A percentile compares a stretch with the other conserved stretches of the same genome.
These are phyloP conservation scores for Botrytis fragariae DNA, from an alignment of 2,329 filamentous ascomycete genomes.

Conservation along the genomic window DNA sequence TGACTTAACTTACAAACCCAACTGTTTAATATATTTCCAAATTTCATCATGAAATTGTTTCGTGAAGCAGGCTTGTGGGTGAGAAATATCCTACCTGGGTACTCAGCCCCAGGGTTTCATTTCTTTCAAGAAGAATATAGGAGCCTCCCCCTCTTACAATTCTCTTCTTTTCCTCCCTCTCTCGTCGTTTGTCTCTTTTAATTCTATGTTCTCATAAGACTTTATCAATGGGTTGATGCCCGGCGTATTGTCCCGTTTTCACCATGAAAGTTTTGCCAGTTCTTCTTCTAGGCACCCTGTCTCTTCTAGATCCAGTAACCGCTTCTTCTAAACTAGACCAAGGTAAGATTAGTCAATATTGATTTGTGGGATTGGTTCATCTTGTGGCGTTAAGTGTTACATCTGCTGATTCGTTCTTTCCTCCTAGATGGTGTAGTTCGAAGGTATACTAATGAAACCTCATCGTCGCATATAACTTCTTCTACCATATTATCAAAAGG, in stretches of 20 bases:
- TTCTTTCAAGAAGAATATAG: slow-evolving; percentile 17
- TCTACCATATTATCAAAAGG: slow-evolving; percentile 18
- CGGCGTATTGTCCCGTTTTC: slow-evolving; percentile 18
- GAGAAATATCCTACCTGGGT: slow-evolving; percentile 6
- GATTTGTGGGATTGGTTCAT: slow-evolving; percentile 3
- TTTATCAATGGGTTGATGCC: slow-evolving; percentile 10
- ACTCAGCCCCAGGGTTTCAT: slow-evolving; percentile 14
- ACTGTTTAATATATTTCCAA: neutral
- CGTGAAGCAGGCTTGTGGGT: slow-evolving; percentile 12
- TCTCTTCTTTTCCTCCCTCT: slow-evolving; percentile 13
- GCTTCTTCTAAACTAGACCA: slow-evolving; percentile 12
- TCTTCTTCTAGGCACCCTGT: slow-evolving; percentile 24
- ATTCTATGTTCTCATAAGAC: slow-evolving; percentile 12
- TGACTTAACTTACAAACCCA: slow-evolving; percentile 12
- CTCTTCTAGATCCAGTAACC: slow-evolving; percentile 26
- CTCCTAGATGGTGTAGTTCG: neutral
- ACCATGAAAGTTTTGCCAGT: slow-evolving; percentile 27
- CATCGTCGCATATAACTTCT: slow-evolving; percentile 10
- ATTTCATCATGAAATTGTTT: slow-evolving; percentile 15
- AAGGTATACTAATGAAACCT: slow-evolving; percentile 17
- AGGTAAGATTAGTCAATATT: slow-evolving; percentile 17
- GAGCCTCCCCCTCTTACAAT: slow-evolving; percentile 12
- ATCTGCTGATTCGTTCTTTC: slow-evolving; percentile 14
- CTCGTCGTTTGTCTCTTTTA: slow-evolving; percentile 16
- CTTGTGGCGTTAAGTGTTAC: slow-evolving; percentile 17